Evolutionary conservation across 2,329 filamentous ascomycete species (phyloP).

Genomic region (Fusarium illudens): DNA sequence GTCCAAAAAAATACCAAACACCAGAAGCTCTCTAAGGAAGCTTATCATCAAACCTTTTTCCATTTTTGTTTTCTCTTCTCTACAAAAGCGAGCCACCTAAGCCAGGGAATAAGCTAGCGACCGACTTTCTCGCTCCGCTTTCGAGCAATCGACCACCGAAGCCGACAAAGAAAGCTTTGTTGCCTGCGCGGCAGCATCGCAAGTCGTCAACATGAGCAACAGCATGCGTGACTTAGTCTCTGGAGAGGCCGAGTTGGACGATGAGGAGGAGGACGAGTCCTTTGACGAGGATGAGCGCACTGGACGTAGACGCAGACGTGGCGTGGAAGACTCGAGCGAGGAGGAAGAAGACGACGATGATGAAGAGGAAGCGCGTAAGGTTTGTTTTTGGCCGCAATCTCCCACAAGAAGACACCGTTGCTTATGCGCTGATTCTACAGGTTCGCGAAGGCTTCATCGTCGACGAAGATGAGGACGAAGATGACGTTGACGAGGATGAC

Average conservation of each 20-base stretch:
- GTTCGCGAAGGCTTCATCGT: conserved; percentile 96
- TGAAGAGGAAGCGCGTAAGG: conserved; percentile 81
- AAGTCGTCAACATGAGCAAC: conserved; percentile 63
- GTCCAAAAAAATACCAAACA: conserved; percentile 40
- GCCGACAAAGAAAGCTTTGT: conserved; percentile 34
- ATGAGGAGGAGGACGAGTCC: conserved; percentile 85
- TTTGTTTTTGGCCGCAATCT: conserved; percentile 51
- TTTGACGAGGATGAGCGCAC: conserved; percentile 80
- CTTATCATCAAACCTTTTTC: conserved; percentile 13
- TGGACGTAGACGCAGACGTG: conserved; percentile 53
- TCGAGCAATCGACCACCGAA: conserved; percentile 17
- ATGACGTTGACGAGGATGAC: conserved; percentile 68
- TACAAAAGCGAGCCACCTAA: neutral
- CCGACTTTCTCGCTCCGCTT: neutral
- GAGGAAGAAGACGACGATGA: conserved; percentile 94
- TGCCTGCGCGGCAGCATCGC: conserved; percentile 41
- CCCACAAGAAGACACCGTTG: neutral
- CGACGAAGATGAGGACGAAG: conserved; percentile 86
- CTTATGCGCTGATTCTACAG: conserved; percentile 55
- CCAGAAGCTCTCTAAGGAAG: conserved; percentile 23
- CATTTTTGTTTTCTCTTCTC: conserved; percentile 15
- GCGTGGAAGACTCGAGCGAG: conserved; percentile 84
- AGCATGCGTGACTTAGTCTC: conserved; percentile 81
- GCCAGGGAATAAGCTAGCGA: neutral
- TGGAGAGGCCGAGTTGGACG: conserved; percentile 84